Conservation (phyloP, 176 grass and related monocot species). For the Carex myosuroides region DNA sequence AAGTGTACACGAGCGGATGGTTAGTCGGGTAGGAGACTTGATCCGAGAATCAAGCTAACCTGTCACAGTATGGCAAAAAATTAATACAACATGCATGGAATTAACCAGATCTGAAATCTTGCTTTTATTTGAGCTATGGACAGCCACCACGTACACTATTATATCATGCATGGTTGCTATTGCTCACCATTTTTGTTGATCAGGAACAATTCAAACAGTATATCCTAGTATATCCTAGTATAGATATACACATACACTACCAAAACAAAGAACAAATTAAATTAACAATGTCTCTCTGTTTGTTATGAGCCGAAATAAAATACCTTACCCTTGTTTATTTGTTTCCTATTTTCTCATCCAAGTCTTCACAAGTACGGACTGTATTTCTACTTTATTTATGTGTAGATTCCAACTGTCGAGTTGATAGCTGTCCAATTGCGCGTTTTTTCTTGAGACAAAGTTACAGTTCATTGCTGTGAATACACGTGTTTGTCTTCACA, state of each 20-base stretch:
- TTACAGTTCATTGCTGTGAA: neutral
- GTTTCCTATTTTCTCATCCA: neutral
- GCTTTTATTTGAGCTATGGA: neutral
- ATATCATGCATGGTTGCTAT: neutral
- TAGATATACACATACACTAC: too few relatives aligned
- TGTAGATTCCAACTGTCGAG: constrained; percentile 3
- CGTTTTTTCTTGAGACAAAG: neutral
- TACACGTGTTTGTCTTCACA: constrained; percentile 1
- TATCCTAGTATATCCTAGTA: too few relatives aligned
- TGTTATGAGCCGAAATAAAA: neutral
- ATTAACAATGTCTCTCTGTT: neutral
- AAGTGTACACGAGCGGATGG: constrained; percentile 20
- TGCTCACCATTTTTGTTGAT: neutral
- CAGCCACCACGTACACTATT: neutral
- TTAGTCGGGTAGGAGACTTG: constrained; percentile 26
- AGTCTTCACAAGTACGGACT: neutral
- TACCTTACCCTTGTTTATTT: neutral
- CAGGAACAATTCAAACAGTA: neutral
- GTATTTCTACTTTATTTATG: neutral
- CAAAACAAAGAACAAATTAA: neutral
- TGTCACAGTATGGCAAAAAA: neutral
- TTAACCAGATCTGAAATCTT: constrained; percentile 7
- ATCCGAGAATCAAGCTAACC: constrained; percentile 36
- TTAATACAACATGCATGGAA: neutral
- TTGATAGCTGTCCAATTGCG: neutral